Conservation (phyloP, 768 basidiomycete species). For the Hydnomerulius pinastri region DNA sequence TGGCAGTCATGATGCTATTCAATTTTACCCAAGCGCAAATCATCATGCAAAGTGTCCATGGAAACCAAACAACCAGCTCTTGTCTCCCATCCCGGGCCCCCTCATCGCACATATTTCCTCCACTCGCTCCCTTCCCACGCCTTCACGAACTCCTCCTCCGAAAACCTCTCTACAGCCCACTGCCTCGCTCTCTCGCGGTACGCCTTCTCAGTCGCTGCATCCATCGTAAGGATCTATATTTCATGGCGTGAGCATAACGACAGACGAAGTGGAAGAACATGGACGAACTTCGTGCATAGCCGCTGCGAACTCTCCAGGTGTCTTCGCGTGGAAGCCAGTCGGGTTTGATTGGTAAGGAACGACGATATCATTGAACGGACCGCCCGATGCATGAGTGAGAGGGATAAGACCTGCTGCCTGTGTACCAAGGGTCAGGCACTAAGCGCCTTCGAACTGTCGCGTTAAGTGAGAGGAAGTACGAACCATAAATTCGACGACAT, state of each 20-base stretch:
- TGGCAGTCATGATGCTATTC: too few species aligned
- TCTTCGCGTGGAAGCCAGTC: slow-evolving; percentile 84
- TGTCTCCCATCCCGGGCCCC: too few species aligned
- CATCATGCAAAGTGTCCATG: too few species aligned
- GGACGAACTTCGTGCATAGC: slow-evolving; percentile 55
- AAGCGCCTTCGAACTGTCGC: slow-evolving; percentile 11
- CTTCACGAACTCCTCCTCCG: slow-evolving; percentile 72
- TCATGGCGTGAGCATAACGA: not conserved
- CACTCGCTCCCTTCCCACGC: slow-evolving; percentile 73
- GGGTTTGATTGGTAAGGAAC: slow-evolving; percentile 70
- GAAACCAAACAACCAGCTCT: too few species aligned
- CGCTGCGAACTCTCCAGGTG: slow-evolving; percentile 63
- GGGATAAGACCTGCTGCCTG: slow-evolving; percentile 95
- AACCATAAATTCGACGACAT: slow-evolving; percentile 97
- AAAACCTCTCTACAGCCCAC: slow-evolving; percentile 75
- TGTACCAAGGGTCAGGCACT: slow-evolving; percentile 9
- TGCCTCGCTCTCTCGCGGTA: slow-evolving; percentile 69
- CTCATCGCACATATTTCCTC: slow-evolving; percentile 34
- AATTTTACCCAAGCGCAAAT: too few species aligned
- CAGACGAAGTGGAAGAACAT: not conserved
- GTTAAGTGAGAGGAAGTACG: slow-evolving; percentile 22
- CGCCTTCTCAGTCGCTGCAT: slow-evolving; percentile 52
- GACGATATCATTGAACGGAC: slow-evolving; percentile 89
- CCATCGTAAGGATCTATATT: slow-evolving; percentile 48
- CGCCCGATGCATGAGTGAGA: slow-evolving; percentile 90